Percentiles rank a stretch among this genome's conserved stretches.
These are phyloP conservation scores for Oldenlandia corymbosa DNA, from an alignment of 257 asterid genomes.

Conservation along the genomic window DNA sequence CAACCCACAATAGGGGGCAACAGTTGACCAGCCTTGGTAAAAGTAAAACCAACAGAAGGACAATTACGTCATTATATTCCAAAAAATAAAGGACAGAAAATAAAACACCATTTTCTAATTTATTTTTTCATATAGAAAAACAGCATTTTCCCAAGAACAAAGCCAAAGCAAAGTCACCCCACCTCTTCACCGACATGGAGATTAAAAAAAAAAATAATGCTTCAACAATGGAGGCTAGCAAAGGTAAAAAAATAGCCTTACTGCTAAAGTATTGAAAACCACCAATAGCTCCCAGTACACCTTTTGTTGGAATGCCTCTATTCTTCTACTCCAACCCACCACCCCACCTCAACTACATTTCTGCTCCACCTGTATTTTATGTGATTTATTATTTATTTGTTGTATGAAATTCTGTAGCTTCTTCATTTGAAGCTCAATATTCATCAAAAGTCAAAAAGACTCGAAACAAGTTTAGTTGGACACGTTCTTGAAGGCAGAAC, in stretches of 20 bases:
- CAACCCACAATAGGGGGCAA: no score
- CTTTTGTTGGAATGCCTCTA: no score
- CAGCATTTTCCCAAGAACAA: no score
- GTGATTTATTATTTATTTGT: background rate
- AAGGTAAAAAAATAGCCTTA: background rate
- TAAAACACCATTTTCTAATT: background rate
- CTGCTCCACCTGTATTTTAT: conserved; percentile 25
- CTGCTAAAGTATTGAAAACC: conserved; percentile 18
- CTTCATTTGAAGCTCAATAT: no score
- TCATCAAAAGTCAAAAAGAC: background rate
- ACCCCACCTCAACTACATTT: conserved; percentile 26
- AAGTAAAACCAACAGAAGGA: background rate
- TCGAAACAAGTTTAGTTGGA: no score
- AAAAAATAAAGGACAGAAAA: background rate
- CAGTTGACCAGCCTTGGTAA: background rate
- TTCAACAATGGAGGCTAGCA: background rate
- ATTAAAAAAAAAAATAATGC: no score
- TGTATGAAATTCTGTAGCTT: no score
- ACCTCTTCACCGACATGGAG: conserved; percentile 12
- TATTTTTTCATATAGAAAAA: no score
- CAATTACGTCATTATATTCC: background rate
- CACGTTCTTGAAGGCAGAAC: background rate
- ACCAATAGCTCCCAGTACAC: conserved; percentile 20
- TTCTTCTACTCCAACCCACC: conserved; percentile 12
- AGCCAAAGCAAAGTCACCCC: no score